These are phyloP conservation scores for Trichoderma hamatum DNA, from an alignment of 2,329 filamentous ascomycete species.

Conservation along the genomic window DNA sequence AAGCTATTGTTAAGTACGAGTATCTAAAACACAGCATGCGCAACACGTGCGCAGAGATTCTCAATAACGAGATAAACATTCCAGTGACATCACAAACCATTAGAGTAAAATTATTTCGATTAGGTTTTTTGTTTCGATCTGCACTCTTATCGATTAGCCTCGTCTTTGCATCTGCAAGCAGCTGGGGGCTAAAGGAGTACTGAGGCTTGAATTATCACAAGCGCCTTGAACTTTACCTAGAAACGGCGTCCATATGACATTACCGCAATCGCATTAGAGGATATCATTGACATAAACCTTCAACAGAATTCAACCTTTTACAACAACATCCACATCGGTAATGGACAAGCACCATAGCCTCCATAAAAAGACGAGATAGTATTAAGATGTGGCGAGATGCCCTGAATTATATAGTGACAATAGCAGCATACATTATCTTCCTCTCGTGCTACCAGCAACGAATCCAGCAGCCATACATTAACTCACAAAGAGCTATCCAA, in stretches of 20 bases:
- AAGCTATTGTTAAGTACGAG: neutral
- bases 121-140: neutral
- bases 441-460: neutral
- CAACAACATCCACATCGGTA: neutral
- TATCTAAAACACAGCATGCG: conserved; percentile 5
- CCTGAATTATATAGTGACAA: neutral
- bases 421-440: conserved; percentile 2
- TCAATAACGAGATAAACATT: neutral
- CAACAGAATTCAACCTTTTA: neutral
- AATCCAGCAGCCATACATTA: neutral
- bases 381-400: neutral
- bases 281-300: neutral
- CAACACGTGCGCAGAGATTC: neutral
- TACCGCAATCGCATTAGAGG: neutral
- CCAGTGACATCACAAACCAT: neutral
- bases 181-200: neutral
- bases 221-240: neutral
- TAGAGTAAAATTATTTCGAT: neutral
- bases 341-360: neutral
- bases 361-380: neutral
- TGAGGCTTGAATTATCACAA: neutral
- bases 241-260: neutral
- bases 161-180: neutral
- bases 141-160: neutral
- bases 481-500: conserved; percentile 1